These are phyloP conservation scores for Trichoderma atrobrunneum DNA, from an alignment of 2,329 filamentous ascomycete genomes.

Conservation along the genomic window DNA sequence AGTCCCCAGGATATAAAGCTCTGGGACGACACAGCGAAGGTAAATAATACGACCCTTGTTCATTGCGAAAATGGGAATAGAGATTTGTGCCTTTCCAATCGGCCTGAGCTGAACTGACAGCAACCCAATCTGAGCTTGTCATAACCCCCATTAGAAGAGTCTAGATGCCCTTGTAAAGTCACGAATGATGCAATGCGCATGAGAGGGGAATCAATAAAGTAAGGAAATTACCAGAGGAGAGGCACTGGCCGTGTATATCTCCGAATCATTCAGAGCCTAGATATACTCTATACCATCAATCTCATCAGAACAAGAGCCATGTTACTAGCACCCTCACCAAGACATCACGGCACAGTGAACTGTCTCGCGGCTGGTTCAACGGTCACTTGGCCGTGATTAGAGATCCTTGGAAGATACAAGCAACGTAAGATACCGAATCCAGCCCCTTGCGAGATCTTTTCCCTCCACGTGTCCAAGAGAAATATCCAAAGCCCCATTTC, in stretches of 20 bases:
- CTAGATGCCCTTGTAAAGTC: not conserved
- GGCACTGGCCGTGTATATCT: too few species aligned
- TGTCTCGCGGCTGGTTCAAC: not conserved
- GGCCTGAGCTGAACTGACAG: not conserved
- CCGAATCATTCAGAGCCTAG: too few species aligned
- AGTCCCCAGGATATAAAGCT: not conserved
- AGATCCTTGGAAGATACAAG: not conserved
- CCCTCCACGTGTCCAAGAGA: not conserved
- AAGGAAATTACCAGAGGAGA: too few species aligned
- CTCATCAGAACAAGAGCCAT: too few species aligned
- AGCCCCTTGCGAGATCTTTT: not conserved
- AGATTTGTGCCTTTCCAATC: not conserved
- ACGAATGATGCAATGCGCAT: not conserved
- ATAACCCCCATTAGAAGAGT: not conserved
- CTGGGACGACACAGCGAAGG: not conserved
- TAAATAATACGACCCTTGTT: not conserved
- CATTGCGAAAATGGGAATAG: not conserved
- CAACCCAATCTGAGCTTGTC: not conserved
- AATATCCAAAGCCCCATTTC: not conserved
- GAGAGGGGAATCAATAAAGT: not conserved
- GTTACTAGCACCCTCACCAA: too few species aligned
- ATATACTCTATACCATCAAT: too few species aligned
- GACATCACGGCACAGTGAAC: not conserved
- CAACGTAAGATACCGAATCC: not conserved
- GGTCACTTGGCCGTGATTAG: not conserved